Conservation (phyloP, 768 basidiomycete genomes). For the Lanmaoa rubissima region DNA sequence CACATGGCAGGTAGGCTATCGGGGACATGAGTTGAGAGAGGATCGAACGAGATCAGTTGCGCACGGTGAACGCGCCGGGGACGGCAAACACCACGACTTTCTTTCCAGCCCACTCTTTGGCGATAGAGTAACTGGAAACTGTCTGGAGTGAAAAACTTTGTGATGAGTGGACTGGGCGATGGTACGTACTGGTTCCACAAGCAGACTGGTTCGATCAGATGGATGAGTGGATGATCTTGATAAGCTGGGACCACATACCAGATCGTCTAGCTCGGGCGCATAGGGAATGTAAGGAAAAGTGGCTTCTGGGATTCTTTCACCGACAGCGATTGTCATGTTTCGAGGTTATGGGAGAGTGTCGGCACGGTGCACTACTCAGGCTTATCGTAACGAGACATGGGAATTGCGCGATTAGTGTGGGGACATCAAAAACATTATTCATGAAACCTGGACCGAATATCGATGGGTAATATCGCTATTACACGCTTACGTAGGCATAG, state of each 20-base stretch:
- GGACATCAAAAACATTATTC: neutral
- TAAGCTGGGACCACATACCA: slow-evolving; percentile 37
- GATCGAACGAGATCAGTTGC: slow-evolving; percentile 20
- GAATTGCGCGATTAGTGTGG: neutral
- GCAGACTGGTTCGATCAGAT: slow-evolving; percentile 39
- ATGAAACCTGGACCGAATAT: neutral
- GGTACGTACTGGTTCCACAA: slow-evolving; percentile 64
- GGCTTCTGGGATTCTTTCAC: slow-evolving; percentile 48
- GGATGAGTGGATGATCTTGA: slow-evolving; percentile 3
- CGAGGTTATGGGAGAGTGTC: neutral
- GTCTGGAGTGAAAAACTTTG: slow-evolving; percentile 1
- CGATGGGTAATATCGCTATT: too few relatives aligned
- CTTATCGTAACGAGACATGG: neutral
- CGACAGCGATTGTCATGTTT: slow-evolving; percentile 43
- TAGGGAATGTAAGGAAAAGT: slow-evolving; percentile 58
- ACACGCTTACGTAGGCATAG: neutral
- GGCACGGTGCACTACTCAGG: too few relatives aligned
- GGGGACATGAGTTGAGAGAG: neutral
- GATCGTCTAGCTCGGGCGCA: slow-evolving; percentile 58
- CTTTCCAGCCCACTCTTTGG: slow-evolving; percentile 74
- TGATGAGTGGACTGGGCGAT: neutral
- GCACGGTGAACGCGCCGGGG: slow-evolving; percentile 78
- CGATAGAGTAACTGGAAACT: slow-evolving; percentile 52
- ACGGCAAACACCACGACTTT: slow-evolving; percentile 78
- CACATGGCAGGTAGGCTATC: slow-evolving; percentile 42